These are phyloP conservation scores for Lagenidium sp. DNA, from an alignment of 352 stramenopile species.

Conservation along the genomic window DNA sequence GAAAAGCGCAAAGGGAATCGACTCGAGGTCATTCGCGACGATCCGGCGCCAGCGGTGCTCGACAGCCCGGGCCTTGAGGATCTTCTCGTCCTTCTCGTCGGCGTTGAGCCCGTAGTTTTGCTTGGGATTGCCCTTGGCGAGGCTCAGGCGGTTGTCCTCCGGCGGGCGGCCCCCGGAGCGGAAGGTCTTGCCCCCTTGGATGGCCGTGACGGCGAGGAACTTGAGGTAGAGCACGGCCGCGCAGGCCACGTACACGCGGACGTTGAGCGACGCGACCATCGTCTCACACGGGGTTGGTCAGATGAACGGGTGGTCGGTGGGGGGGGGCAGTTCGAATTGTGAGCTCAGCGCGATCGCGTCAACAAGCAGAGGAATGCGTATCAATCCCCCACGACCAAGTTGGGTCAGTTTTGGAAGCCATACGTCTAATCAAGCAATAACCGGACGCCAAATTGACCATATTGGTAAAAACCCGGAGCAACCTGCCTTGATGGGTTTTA, in stretches of 20 bases:
- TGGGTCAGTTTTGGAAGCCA: no score
- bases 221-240: conserved; percentile 31
- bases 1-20: conserved; percentile 28
- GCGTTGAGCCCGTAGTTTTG: conserved; percentile 22
- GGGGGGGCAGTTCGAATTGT: no score
- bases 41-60: conserved; percentile 36
- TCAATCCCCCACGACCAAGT: no score
- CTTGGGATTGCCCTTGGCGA: conserved; percentile 15
- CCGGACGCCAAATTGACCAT: no score
- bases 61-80: conserved; percentile 15
- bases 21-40: conserved; percentile 37
- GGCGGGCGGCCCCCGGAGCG: conserved; percentile 22
- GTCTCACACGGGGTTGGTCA: no score
- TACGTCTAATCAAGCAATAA: no score
- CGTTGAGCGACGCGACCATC: conserved; percentile 9
- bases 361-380: no score
- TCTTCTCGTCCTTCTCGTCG: conserved; percentile 16
- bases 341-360: no score
- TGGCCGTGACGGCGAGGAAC: conserved; percentile 21
- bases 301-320: no score
- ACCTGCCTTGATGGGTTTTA: neutral
- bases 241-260: conserved; percentile 24
- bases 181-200: conserved; percentile 29
- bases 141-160: conserved; percentile 21
- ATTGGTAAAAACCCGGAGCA: no score